Percentiles rank a stretch among this genome's conserved stretches.
phyloP scores from a whole-genome alignment of 169 alveolate genomes.

The Eimeria sp. region DNA sequence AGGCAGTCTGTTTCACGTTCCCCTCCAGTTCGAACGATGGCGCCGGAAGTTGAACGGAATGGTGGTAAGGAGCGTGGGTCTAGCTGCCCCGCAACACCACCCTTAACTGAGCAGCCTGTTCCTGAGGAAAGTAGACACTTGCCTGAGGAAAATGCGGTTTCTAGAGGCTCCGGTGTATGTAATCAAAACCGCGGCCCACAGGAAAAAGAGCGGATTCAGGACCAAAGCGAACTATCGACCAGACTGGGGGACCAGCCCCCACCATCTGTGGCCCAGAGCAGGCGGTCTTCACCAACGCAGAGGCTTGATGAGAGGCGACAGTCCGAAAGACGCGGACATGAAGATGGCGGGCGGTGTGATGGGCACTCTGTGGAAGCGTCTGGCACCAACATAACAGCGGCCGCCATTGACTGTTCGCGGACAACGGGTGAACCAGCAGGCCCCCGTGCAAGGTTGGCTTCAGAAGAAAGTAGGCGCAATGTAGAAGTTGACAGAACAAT shows the following conservation, averaged over 20 bases:
- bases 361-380: not conserved
- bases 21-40: not conserved
- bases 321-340: conserved; percentile 3
- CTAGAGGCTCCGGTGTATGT: not conserved
- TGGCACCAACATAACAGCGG: not conserved
- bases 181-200: not conserved
- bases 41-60: not conserved
- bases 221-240: not conserved
- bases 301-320: conserved; percentile 4
- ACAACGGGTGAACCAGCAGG: not conserved
- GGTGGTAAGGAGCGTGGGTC: not conserved
- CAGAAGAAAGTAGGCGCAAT: conserved; percentile 10
- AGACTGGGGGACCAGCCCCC: not conserved
- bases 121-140: not conserved
- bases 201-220: conserved; percentile 35
- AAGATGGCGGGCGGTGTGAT: not conserved
- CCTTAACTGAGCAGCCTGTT: conserved; percentile 24
- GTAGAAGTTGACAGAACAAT: conserved; percentile 14
- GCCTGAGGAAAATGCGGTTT: not conserved
- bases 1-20: conserved; percentile 41
- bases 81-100: conserved; percentile 21
- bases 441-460: not conserved
- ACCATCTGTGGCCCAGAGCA: not conserved
- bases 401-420: not conserved
- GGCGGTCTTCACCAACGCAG: not conserved